Evolutionary conservation across 1,139 yeast species (phyloP), one percentile per base, ranked within the genome.

Genomic region (Sugiyamaella neomexicana): DNA sequence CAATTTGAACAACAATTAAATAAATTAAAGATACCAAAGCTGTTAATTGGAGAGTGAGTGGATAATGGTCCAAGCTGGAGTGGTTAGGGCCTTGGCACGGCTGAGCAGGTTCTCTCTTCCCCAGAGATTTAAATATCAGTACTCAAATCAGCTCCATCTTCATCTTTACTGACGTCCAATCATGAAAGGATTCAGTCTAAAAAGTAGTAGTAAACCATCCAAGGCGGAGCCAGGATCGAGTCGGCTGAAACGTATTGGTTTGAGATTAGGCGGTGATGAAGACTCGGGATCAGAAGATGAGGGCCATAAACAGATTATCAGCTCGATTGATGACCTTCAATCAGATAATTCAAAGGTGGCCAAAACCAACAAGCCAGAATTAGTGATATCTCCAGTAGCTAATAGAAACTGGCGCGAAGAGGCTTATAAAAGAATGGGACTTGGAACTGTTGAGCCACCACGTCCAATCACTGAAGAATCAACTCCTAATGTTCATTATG

Each of bases 201-300:
- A 52, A n/a, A 15, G 46, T 10, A 39, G 40, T 42, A n/a, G 43
- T 37, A 29, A 39, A 16, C n/a, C n/a, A n/a, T 16, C 36, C 37
- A 39, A 39, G 16, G 15, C 32, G 1, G 16, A 29, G n/a, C n/a
- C 51, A 8, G 29, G 25, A 16, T 25, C 15, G 9, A 51, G 4
- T 12, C 27, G 37, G 13, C 5, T 20, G 25, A 20, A 20, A 20
- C 20, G 36, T 16, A 36, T 43, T 44, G 55, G 42, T 10, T 25
- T 50, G 3, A 38, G 46, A 12, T 31, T 36, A 23, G 46, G 43
- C 13, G 50, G 46, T 23, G 50, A 42, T 23, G 44, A 27, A 5
- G 50, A 48, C 1, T 47, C 56, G 12, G 75, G 69, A 41, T 78
- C 73, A 9, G 77, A 70, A 27, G 71, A 66, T 2, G 72, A 68